Percentiles rank a stretch among this genome's conserved stretches.
Conservation (phyloP, 1,139 yeast species). For the Lizanozyma gosingica region DNA sequence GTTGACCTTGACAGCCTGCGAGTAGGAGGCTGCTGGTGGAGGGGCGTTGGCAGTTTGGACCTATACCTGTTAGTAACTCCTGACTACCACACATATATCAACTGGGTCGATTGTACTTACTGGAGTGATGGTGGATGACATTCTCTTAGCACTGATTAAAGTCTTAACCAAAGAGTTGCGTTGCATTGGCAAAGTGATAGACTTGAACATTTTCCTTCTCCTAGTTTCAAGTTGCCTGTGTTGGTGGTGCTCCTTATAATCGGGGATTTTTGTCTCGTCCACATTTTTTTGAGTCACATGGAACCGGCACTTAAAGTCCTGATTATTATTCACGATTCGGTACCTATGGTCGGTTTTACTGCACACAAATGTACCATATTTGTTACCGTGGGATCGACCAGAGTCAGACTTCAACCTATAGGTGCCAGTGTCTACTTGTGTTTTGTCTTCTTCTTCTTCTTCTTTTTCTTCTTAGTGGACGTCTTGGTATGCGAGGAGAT, state of each 20-base stretch:
- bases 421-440: no score
- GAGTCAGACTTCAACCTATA: no score
- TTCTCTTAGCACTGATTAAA: constrained; percentile 15
- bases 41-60: constrained; percentile 74
- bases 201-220: constrained; percentile 1
- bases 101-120: constrained; percentile 14
- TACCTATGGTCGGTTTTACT: no score
- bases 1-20: constrained; percentile 86
- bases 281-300: no score
- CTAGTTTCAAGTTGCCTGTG: no score
- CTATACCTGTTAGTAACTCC: constrained; percentile 25
- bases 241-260: no score
- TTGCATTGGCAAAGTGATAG: constrained; percentile 13
- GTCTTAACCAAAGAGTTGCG: constrained; percentile 15
- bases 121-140: constrained; percentile 19
- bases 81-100: neutral
- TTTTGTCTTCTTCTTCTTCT: constrained; percentile 10
- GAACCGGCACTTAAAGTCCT: no score
- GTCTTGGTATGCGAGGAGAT: constrained; percentile 12
- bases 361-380: no score
- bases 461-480: constrained; percentile 18
- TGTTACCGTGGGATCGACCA: no score
- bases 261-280: no score
- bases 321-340: no score
- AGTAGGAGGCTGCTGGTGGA: constrained; percentile 91